phyloP scores from a whole-genome alignment of 805 yeast genomes.

The Yarrowia sp. region DNA sequence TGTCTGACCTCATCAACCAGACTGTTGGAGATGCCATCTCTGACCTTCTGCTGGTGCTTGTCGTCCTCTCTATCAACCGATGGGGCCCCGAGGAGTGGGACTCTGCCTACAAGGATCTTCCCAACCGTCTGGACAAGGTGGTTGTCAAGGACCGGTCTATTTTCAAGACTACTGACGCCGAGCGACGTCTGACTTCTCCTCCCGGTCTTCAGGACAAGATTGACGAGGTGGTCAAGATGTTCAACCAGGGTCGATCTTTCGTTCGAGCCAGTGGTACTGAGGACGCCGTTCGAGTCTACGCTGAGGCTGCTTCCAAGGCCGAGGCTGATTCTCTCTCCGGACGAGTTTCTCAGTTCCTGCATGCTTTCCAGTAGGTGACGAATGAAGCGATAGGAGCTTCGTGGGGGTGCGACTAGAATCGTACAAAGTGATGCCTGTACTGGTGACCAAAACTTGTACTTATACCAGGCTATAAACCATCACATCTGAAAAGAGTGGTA shows the following conservation, averaged over 20 bases:
- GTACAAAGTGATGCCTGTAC: too few species aligned
- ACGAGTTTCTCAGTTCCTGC: conserved; percentile 22
- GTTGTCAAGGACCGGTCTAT: conserved; percentile 75
- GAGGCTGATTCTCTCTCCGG: conserved; percentile 43
- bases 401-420: too few species aligned
- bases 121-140: conserved; percentile 79
- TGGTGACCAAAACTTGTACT: too few species aligned
- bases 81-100: conserved; percentile 74
- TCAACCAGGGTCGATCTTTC: conserved; percentile 71
- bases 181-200: conserved; percentile 75
- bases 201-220: conserved; percentile 71
- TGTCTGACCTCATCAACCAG: conserved; percentile 80
- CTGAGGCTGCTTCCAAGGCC: conserved; percentile 66
- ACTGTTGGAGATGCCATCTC: conserved; percentile 98
- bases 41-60: conserved; percentile 78
- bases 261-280: conserved; percentile 98
- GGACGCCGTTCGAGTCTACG: conserved; percentile 93
- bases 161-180: conserved; percentile 88
- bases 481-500: too few species aligned
- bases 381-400: too few species aligned
- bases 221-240: conserved; percentile 59
- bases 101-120: conserved; percentile 72
- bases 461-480: too few species aligned
- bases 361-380: conserved; percentile 9
- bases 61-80: conserved; percentile 55